Base-by-base conservation (phyloP, 208 protist genomes). In the Crithidia brevicula region DNA sequence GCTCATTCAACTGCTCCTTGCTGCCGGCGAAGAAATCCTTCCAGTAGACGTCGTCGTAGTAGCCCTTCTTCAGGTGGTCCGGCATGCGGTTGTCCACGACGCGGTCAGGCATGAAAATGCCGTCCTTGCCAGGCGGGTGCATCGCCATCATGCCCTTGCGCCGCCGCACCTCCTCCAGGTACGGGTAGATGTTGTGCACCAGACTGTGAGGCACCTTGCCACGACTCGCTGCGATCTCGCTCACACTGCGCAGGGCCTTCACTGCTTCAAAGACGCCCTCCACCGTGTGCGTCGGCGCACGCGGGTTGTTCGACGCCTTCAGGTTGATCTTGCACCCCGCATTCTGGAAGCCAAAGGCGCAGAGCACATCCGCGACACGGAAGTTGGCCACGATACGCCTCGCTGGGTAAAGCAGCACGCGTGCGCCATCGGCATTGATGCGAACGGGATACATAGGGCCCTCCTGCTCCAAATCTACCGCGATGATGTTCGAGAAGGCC, bases 41-140 rank as follows among this genome's bases (percentile, higher is more conserved):
- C 89, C 89, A 96, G 78, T 96, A 97, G 33, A 95, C 86, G 77
- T 97, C 93, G 72, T 97, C 93, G 67, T 97, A 97, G 80, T 97
- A 97, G 46, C 91, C 91, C 79, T 89, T 95, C 78, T 97, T 97
- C 28, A 97, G 74, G 65, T 97, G 93, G 59, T 97, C 93, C 8
- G 93, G 93, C 49, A 97, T 76, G 58, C 93, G 89, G 62, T 97
- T 97, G 66, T 97, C 93, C 18, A 97, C 88, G 45, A 96, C 91
- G 71, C 93, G 90, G 75, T 97, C 84, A 0, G 93, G 91, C 85
- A 93, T 91, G 47, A 97, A 87, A 61, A 96, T 72, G 68, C 91
- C 93, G 74, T 96, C 93, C 75, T 95, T 95, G 52, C 93, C 93
- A 10, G 81, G 83, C 46, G 93, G 93, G 67, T 97, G 93, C 93